Base-by-base conservation (phyloP, 169 alveolate species). In the Babesia gibsoni region DNA sequence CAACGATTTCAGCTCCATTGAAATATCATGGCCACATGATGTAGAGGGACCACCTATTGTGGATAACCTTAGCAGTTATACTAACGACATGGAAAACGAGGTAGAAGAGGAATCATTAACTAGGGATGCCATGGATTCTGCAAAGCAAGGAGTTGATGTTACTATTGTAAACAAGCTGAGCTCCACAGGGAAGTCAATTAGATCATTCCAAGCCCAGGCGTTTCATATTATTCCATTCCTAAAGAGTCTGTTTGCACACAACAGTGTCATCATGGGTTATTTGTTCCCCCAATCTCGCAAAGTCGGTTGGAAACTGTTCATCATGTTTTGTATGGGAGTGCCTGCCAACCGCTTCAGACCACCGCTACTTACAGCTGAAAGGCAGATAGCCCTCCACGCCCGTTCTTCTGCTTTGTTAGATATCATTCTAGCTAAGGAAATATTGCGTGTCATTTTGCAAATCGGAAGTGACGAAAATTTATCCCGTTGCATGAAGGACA, bases 261-360 rank as follows among this genome's bases (percentile, higher is more conserved):
- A 90, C 46, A 74, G 80, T 33, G 67, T 53, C 70, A 82, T 88
- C 42, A 73, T 91, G 10, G 81, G 81, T 72, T 85, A 49, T 52
- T 65, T 88, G 48, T 84, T 82, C 42, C 94, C 93, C 35, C 90
- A 84, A 67, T 56, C 95, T 37, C 77, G 79, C 54, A 67, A 53
- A 33, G 52, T 66, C 56, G 87, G 91, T 7, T 81, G 85, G 83
- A 67, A 81, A 25, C 70, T 73, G 41, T 90, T 90, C 54, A 65
- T 90, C 65, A 77, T 90, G 86, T 81, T 83, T 53, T 73, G 89
- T 64, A 84, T 90, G 89, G 91, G 93, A 0, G 92, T 90, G 20
- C 58, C 94, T 6, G 92, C 94, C 37, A 90, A 89, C 56, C 58
- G 92, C 35, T 90, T 90, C 50, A 32, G 88, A 45, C 82, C 94